These are phyloP conservation scores for Ophiostoma angusticollis DNA, from an alignment of 2,329 filamentous ascomycete genomes.

Conservation along the genomic window DNA sequence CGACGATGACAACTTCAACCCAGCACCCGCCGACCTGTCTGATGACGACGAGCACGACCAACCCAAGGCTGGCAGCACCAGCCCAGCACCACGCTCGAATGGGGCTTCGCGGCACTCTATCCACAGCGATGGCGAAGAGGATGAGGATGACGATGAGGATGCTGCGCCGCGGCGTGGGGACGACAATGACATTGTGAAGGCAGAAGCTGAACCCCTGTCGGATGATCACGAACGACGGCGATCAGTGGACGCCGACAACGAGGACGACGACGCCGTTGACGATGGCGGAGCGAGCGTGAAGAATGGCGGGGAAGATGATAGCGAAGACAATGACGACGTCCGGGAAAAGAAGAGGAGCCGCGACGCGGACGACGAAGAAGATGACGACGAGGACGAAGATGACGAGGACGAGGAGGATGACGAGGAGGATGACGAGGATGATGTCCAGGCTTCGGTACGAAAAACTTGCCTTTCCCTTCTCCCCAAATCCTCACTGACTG, in stretches of 20 bases:
- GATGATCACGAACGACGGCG: conserved; percentile 15
- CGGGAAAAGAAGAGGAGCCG: conserved; percentile 6
- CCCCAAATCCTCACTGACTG: neutral
- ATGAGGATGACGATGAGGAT: conserved; percentile 8
- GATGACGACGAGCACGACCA: conserved; percentile 47
- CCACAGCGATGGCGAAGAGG: conserved; percentile 23
- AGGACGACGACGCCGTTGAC: conserved; percentile 21
- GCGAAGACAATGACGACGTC: conserved; percentile 6
- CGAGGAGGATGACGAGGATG: conserved; percentile 28
- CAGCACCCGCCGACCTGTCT: conserved; percentile 58
- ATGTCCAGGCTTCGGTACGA: conserved; percentile 31
- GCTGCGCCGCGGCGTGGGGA: conserved; percentile 16
- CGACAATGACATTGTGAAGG: conserved; percentile 25
- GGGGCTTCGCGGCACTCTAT: conserved; percentile 8
- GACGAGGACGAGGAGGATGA: conserved; percentile 25
- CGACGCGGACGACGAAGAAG: conserved; percentile 19
- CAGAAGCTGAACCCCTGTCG: conserved; percentile 26
- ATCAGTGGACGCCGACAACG: conserved; percentile 21
- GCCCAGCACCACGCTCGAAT: conserved; percentile 14
- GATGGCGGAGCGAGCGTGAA: conserved; percentile 1
- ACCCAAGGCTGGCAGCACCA: conserved; percentile 14
- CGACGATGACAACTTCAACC: conserved; percentile 85
- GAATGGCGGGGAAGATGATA: conserved; percentile 10
- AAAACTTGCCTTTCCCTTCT: too few relatives aligned
- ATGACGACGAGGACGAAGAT: conserved; percentile 17